Evolutionary conservation across 1,139 yeast species (phyloP), one percentile per base, ranked within the genome.

Genomic region (Taiozyma onychis): DNA sequence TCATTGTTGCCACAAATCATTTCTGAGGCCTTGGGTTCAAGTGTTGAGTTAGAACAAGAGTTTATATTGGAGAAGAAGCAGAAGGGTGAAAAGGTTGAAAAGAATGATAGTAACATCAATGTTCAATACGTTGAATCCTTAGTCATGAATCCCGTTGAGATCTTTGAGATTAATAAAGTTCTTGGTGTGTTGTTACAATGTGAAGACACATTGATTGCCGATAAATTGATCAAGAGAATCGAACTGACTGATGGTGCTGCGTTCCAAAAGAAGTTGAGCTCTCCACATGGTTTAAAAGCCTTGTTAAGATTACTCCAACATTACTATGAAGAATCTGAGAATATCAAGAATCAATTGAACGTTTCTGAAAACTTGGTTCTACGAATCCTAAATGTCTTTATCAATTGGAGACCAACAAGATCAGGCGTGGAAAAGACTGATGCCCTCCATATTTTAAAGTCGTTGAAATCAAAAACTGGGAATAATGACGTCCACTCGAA

Each of bases 251-350:
- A 72, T 28, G 85, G 83, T 54, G 70, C 73, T 4, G 68, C 68
- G n/a, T 71, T 86, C 30, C 81, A 85, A 50, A 69, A 76, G 13
- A 76, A 78, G 41, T 80, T 90, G 49, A 81, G 89, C 62, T 76
- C 85, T 54, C 75, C 89, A 63, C 99, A 91, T 65, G 99, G 99
- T 8, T 88, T 90, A 67, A 86, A 85, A 61, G 83, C 95, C 13
- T 74, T 91, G 50, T 79, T 87, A 16, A 77, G 81, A 22, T 68
- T 88, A 11, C 65, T 88, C 46, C 74, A 78, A 50, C 74, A 71
- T 16, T 63, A 73, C 43, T 54, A 58, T 22, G 58, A 61, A 10
- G 48, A 45, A 7, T 43, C 47, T 28, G 52, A 47, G 7, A 46
- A 50, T 28, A 44, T 42, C 32, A 44, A 41, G 26, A 54, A 48